phyloP scores from a whole-genome alignment of 2,329 filamentous ascomycete genomes.

The Colletotrichum sp. region DNA sequence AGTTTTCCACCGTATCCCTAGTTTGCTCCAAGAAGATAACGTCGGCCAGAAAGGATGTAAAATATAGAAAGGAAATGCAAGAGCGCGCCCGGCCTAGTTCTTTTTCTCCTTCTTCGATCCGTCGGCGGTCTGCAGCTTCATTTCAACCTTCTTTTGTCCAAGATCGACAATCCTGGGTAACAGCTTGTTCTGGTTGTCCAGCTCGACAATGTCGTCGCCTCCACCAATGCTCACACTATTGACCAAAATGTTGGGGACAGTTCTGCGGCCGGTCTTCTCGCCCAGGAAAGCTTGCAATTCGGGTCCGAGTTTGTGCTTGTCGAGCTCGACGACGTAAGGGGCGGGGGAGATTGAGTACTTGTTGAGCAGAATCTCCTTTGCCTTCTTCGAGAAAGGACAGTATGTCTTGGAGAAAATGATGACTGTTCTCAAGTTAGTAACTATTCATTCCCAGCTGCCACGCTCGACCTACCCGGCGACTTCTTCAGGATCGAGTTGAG shows the following conservation, averaged over 20 bases:
- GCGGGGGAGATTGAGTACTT: constrained; percentile 83
- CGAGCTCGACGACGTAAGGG: constrained; percentile 90
- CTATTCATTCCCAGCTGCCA: background rate
- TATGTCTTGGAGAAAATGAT: constrained; percentile 97
- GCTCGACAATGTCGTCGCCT: constrained; percentile 79
- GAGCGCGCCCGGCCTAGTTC: background rate
- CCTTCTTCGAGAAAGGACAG: constrained; percentile 84
- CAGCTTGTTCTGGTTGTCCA: constrained; percentile 72
- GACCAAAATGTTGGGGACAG: constrained; percentile 91
- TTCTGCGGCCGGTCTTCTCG: constrained; percentile 78
- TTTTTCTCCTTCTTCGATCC: background rate
- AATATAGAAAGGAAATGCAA: background rate
- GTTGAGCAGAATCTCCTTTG: constrained; percentile 84
- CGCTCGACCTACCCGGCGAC: constrained; percentile 70
- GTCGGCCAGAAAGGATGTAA: background rate
- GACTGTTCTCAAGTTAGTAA: constrained; percentile 55
- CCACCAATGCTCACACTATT: constrained; percentile 90
- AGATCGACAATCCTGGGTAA: constrained; percentile 74
- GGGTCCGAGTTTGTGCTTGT: constrained; percentile 77
- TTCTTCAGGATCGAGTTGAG: constrained; percentile 82
- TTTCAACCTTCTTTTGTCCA: constrained; percentile 69
- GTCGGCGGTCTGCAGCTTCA: constrained; percentile 50
- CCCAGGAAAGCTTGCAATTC: constrained; percentile 75
- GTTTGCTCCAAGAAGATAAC: background rate
- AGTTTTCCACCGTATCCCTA: constrained; percentile 2